These are phyloP conservation scores for Zymoseptoria pseudotritici DNA, from an alignment of 2,329 filamentous ascomycete genomes.

Conservation along the genomic window DNA sequence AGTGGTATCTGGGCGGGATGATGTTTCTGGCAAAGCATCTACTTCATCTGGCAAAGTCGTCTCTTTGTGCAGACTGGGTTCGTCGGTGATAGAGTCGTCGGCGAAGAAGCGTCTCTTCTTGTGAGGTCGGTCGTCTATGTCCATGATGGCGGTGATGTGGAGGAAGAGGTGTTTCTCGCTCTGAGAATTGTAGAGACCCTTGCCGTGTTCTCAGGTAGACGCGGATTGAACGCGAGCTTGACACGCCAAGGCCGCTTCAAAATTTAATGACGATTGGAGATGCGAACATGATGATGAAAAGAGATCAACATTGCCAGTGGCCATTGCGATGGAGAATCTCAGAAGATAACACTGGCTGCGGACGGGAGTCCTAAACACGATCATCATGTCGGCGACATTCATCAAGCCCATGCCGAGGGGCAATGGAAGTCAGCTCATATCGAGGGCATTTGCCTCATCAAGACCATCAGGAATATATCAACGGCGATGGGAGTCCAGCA, in stretches of 20 bases:
- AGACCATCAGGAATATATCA: constrained; percentile 1
- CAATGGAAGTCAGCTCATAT: not conserved
- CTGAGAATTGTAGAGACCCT: not conserved
- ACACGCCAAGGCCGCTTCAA: not conserved
- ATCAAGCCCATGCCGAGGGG: not conserved
- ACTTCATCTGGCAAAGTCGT: constrained; percentile 28
- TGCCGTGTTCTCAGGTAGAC: not conserved
- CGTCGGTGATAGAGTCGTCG: constrained; percentile 37
- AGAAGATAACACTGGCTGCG: constrained; percentile 2
- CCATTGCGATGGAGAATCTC: not conserved
- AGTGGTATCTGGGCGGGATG: constrained; percentile 1
- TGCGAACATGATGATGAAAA: constrained; percentile 1
- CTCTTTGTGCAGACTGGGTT: constrained; percentile 23
- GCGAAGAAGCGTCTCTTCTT: constrained; percentile 60
- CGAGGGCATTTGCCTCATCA: not conserved
- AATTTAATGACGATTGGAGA: not conserved
- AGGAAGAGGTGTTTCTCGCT: not conserved
- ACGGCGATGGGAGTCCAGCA: constrained; percentile 13
- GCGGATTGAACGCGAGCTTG: not conserved
- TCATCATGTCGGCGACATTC: not conserved
- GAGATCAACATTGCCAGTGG: not conserved
- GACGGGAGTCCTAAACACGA: constrained; percentile 1
- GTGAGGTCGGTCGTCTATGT: constrained; percentile 46
- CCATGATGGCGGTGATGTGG: constrained; percentile 8
- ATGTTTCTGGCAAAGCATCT: constrained; percentile 24